Percentiles rank a stretch among this genome's conserved stretches.
Evolutionary conservation across 1,284 basidiomycete species (phyloP).

Genomic region (Moesziomyces aphidis): DNA sequence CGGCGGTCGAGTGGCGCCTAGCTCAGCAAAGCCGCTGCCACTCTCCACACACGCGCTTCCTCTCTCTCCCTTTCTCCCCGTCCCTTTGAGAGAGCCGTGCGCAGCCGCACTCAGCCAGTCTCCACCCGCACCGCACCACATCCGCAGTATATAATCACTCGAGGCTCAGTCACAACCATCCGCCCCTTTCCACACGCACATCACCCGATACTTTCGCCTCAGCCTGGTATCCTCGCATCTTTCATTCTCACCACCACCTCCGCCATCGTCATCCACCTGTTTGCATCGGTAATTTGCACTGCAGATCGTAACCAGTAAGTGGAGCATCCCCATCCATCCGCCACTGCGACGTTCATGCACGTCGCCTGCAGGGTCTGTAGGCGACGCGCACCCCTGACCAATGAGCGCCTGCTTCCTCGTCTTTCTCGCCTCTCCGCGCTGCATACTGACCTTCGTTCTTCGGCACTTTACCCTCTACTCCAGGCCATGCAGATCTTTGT

Average conservation of each 20-base stretch:
- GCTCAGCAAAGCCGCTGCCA: constrained; percentile 6
- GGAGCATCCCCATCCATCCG: constrained; percentile 29
- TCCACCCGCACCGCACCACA: background rate
- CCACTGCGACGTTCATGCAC: constrained; percentile 18
- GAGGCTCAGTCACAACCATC: constrained; percentile 8
- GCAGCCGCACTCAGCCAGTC: background rate
- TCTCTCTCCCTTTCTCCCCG: no score
- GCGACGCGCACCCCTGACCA: constrained; percentile 11
- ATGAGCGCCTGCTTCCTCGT: constrained; percentile 6
- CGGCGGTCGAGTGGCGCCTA: constrained; percentile 2
- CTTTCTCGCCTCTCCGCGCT: background rate
- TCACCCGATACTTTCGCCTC: constrained; percentile 12
- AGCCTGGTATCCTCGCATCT: constrained; percentile 3
- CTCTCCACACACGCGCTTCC: no score
- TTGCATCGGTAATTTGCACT: background rate
- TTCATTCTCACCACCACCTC: constrained; percentile 1
- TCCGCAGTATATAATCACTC: constrained; percentile 25
- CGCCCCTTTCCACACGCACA: background rate
- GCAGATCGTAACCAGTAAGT: constrained; percentile 25
- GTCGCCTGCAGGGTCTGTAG: constrained; percentile 25
- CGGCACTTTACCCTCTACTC: background rate
- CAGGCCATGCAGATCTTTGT: constrained; percentile 55
- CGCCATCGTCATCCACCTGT: background rate
- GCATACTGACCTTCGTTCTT: constrained; percentile 2
- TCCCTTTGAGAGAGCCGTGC: no score